Conservation (phyloP, 1,139 yeast species). For the Dujonia santamariae region DNA sequence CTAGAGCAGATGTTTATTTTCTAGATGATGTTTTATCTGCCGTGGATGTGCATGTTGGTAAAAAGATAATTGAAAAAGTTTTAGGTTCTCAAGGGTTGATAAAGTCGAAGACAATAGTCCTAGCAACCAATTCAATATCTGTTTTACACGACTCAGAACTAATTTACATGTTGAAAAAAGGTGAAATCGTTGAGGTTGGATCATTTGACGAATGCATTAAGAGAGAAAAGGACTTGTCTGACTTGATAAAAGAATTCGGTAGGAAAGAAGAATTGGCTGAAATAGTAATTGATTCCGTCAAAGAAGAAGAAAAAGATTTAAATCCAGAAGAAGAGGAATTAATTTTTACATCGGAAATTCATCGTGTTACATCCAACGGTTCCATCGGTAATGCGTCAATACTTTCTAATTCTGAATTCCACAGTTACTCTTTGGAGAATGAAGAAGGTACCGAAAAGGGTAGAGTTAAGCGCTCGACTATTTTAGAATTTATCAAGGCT, state of each 20-base stretch:
- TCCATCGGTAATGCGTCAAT: background rate
- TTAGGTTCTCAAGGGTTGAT: slow-evolving; percentile 19
- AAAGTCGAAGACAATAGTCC: slow-evolving; percentile 22
- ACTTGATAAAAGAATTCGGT: slow-evolving; percentile 14
- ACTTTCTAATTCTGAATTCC: background rate
- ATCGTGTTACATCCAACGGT: background rate
- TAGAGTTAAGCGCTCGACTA: slow-evolving; percentile 18
- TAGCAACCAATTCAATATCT: slow-evolving; percentile 25
- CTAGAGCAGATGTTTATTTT: slow-evolving; percentile 23
- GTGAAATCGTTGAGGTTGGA: slow-evolving; percentile 28
- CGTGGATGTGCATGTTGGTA: slow-evolving; percentile 22
- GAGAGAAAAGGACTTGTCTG: slow-evolving; percentile 12
- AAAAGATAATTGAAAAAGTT: slow-evolving; percentile 18
- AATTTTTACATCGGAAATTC: too few relatives aligned
- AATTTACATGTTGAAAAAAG: slow-evolving; percentile 19
- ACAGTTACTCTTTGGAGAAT: background rate
- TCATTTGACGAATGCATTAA: slow-evolving; percentile 21
- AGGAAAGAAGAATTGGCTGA: slow-evolving; percentile 7
- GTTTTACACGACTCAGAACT: slow-evolving; percentile 21
- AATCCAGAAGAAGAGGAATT: background rate
- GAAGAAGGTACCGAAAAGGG: slow-evolving; percentile 21
- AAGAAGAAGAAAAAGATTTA: slow-evolving; percentile 6
- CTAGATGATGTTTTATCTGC: slow-evolving; percentile 22
- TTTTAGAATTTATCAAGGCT: slow-evolving; percentile 21
- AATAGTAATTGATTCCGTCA: slow-evolving; percentile 1